Evolutionary conservation across 2,329 filamentous ascomycete genomes (phyloP), one percentile per base, ranked within the genome.

Genomic region (Penicillium sp.): DNA sequence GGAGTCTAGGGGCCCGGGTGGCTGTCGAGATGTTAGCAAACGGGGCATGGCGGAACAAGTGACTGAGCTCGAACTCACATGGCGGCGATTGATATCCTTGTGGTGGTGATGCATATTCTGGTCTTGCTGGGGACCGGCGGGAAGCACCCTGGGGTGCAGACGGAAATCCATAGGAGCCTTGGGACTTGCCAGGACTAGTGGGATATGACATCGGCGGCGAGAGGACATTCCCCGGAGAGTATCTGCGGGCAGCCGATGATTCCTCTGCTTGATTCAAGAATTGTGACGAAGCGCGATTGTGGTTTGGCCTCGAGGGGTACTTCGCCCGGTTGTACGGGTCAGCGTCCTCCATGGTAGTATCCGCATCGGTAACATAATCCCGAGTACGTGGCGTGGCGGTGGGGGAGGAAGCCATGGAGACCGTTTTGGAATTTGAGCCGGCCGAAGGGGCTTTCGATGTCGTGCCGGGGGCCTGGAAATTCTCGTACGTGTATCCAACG

Each of bases 181-280:
- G 78, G 65, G 81, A 63, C 72, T 80, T 79, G 70, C 78, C 85
- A 60, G 80, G 84, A 72, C 79, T 89, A 77, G 78, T 82, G 71
- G 85, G 83, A 76, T 95, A 95, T 34, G 91, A 87, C 54, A 89
- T 88, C 34, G 88, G 85, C 39, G 92, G 90, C 58, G 92, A 91
- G 59, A 95, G 79, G 16, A 86, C 84, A 73, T 96, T 93, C 92
- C 97, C 97, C 61, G 93, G 94, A 45, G 93, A 97, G 77, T 97
- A 97, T 71, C 92, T 86, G 73, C 95, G 90, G 57, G 92, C 90
- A 55, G 91, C 90, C 49, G 90, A 82, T 42, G 91, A 94, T 57
- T 89, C 86, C 69, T 93, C 87, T 24, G 64, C 55, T 63, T 87
- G 86, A 49, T 87, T 79, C 45, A 86, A 76, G 64, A 88, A 89